phyloP scores from a whole-genome alignment of 2,329 filamentous ascomycete genomes.

The Microcyclospora pomicola region DNA sequence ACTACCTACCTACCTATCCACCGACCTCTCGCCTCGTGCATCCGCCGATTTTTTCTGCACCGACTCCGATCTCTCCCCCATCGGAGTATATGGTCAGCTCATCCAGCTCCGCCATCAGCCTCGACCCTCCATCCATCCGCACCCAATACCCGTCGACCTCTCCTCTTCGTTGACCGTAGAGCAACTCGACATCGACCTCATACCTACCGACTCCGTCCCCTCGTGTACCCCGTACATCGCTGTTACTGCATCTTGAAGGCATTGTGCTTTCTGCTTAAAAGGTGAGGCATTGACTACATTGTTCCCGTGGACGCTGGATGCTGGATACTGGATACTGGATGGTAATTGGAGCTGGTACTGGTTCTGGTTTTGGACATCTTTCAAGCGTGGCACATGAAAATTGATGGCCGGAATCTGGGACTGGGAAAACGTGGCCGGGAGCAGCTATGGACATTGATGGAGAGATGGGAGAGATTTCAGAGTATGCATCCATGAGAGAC shows the following conservation, averaged over 20 bases:
- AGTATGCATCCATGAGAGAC: too few species aligned
- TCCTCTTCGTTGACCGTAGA: conserved; percentile 31
- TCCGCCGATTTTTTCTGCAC: background rate
- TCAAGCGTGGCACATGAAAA: too few species aligned
- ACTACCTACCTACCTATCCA: background rate
- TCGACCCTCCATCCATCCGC: background rate
- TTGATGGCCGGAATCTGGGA: too few species aligned
- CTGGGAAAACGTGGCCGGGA: too few species aligned
- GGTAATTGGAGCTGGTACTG: too few species aligned
- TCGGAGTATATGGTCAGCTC: background rate
- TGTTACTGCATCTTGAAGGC: background rate
- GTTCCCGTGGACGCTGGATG: too few species aligned
- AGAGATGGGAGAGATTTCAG: too few species aligned
- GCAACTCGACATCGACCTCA: conserved; percentile 16
- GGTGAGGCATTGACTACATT: conserved; percentile 3
- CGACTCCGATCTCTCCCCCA: background rate
- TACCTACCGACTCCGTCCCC: conserved; percentile 1
- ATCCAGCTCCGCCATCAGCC: background rate
- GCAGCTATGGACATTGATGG: too few species aligned
- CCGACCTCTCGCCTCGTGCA: background rate
- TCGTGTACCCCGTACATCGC: background rate
- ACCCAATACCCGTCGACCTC: conserved; percentile 17
- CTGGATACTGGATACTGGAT: too few species aligned
- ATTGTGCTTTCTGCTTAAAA: conserved; percentile 3
- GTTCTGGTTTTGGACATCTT: too few species aligned